These are phyloP conservation scores for Leccinellum luteum DNA, from an alignment of 768 basidiomycete genomes.

Conservation along the genomic window DNA sequence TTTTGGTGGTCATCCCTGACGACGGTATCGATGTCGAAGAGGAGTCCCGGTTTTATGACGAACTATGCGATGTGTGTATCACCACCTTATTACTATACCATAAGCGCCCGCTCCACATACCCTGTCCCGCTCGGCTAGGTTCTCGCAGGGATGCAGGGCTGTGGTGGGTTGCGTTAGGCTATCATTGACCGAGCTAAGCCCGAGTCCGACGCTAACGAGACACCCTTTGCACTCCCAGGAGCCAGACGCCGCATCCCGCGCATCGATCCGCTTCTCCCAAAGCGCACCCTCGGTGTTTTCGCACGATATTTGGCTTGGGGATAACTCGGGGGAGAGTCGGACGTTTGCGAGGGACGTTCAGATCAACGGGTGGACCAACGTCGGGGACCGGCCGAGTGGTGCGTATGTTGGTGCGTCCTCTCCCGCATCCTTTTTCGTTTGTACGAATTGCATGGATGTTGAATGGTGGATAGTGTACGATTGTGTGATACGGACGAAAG, in stretches of 20 bases:
- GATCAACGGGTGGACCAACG: conserved; percentile 69
- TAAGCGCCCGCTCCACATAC: neutral
- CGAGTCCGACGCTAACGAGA: neutral
- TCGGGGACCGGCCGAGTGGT: conserved; percentile 61
- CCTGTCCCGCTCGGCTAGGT: neutral
- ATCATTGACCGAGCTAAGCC: neutral
- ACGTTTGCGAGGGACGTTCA: conserved; percentile 64
- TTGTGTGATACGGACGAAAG: conserved; percentile 65
- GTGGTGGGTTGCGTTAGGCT: neutral
- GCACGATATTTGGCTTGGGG: conserved; percentile 66
- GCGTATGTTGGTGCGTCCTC: conserved; percentile 59
- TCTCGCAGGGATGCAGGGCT: neutral
- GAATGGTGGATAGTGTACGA: conserved; percentile 51
- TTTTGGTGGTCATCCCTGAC: conserved; percentile 54
- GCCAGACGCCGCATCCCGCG: conserved; percentile 20
- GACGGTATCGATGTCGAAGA: conserved; percentile 64
- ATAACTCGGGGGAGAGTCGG: conserved; percentile 51
- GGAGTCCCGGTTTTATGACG: conserved; percentile 64
- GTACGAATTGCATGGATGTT: neutral
- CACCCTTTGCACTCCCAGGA: conserved; percentile 8
- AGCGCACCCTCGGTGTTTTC: conserved; percentile 58
- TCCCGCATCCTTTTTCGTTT: neutral
- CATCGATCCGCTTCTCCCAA: conserved; percentile 27
- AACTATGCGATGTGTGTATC: conserved; percentile 47
- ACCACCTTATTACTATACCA: neutral